Evolutionary conservation across 192 early-diverging fungal genomes (phyloP).

Genomic region (Backusella mclennaniae): DNA sequence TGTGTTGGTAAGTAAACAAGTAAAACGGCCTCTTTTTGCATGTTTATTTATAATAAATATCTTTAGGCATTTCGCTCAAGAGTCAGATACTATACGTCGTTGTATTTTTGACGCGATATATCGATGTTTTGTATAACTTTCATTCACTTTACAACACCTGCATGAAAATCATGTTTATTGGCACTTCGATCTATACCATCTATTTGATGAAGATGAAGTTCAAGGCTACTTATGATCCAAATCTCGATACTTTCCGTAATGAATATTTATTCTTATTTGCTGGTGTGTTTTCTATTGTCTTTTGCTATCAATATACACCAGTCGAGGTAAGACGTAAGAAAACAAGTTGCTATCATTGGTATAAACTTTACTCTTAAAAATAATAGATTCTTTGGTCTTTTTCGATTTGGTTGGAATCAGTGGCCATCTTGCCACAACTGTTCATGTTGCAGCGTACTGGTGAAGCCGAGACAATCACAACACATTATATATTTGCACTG

Average conservation of each 20-base stretch:
- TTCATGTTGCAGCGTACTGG: constrained; percentile 95
- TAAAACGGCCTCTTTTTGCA: not conserved
- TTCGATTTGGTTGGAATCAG: constrained; percentile 94
- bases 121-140: constrained; percentile 79
- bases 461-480: constrained; percentile 98
- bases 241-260: constrained; percentile 86
- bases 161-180: constrained; percentile 98
- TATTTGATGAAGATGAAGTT: constrained; percentile 87
- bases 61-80: constrained; percentile 95
- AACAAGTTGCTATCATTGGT: not conserved
- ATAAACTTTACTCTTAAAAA: not conserved
- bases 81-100: constrained; percentile 87
- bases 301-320: constrained; percentile 8
- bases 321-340: not conserved
- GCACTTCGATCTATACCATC: constrained; percentile 80
- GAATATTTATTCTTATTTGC: constrained; percentile 63
- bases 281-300: not conserved
- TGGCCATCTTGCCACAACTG: constrained; percentile 97
- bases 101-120: constrained; percentile 92
- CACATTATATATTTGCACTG: constrained; percentile 97
- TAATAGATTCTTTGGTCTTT: constrained; percentile 92
- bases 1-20: constrained; percentile 62
- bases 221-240: constrained; percentile 91
- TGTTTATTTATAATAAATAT: not conserved
- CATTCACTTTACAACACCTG: constrained; percentile 88